These are phyloP conservation scores for Thozetella sp. DNA, from an alignment of 495 filamentous ascomycete genomes.

Conservation along the genomic window DNA sequence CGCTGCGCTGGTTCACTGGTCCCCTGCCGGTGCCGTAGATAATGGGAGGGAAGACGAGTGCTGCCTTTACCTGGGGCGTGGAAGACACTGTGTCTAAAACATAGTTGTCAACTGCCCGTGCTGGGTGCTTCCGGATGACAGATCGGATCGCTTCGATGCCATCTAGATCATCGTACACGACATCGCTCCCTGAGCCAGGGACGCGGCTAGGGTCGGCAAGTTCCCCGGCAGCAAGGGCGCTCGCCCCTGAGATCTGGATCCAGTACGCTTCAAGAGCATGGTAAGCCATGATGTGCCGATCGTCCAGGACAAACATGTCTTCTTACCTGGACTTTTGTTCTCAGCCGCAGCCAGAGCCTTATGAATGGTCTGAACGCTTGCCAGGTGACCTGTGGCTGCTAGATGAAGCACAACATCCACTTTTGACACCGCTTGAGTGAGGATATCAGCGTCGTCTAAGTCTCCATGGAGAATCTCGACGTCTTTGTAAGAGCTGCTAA, in stretches of 20 bases:
- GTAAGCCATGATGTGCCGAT: neutral
- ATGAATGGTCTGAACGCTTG: neutral
- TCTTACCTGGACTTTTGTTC: neutral
- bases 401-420: neutral
- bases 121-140: neutral
- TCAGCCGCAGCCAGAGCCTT: neutral
- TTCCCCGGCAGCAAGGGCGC: conserved; percentile 29
- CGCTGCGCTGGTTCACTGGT: conserved; percentile 54
- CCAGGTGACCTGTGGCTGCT: neutral
- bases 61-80: neutral
- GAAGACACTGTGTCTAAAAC: neutral
- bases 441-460: neutral
- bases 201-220: conserved; percentile 15
- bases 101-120: neutral
- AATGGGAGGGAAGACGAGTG: conserved; percentile 41
- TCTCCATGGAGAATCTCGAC: neutral
- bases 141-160: neutral
- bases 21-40: conserved; percentile 64
- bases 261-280: conserved; percentile 8
- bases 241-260: conserved; percentile 34
- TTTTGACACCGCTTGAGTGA: neutral
- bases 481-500: neutral
- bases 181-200: conserved; percentile 7
- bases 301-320: neutral
- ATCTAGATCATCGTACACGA: neutral